phyloP scores from a whole-genome alignment of 345 rosid genomes.

The Dimocarpus longan region DNA sequence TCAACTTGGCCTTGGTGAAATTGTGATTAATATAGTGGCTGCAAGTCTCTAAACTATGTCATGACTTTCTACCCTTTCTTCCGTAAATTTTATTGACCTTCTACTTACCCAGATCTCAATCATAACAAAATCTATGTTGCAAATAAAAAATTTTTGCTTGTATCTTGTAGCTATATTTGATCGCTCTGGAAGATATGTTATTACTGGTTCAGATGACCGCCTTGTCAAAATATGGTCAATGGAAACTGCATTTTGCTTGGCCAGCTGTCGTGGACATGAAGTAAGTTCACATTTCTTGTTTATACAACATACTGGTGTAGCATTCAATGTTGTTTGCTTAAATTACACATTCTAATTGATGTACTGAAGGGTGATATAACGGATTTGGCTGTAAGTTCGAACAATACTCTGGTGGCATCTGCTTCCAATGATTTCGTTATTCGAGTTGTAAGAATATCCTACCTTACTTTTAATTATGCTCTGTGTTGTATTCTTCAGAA shows the following conservation, averaged over 20 bases:
- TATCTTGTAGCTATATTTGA: slow-evolving; percentile 83
- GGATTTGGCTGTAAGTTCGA: slow-evolving; percentile 95
- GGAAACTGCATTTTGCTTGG: slow-evolving; percentile 99
- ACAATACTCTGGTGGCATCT: slow-evolving; percentile 93
- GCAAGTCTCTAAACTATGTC: neutral
- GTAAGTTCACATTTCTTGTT: slow-evolving; percentile 52
- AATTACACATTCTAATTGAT: slow-evolving; percentile 15
- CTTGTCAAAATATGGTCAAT: slow-evolving; percentile 99
- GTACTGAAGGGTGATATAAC: slow-evolving; percentile 89
- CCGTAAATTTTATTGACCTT: neutral
- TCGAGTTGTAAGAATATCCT: slow-evolving; percentile 78
- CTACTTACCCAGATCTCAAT: neutral
- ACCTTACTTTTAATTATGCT: slow-evolving; percentile 18
- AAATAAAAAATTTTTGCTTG: slow-evolving; percentile 10
- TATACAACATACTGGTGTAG: slow-evolving; percentile 17
- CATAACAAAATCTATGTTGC: neutral
- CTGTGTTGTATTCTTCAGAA: slow-evolving; percentile 17
- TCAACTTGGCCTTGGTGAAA: neutral
- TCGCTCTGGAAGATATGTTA: slow-evolving; percentile 92
- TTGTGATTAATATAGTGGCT: neutral
- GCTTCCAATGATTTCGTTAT: slow-evolving; percentile 97
- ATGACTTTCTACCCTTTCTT: neutral
- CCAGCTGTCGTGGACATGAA: slow-evolving; percentile 99
- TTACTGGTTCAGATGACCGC: slow-evolving; percentile 98
- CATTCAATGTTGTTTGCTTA: slow-evolving; percentile 18